phyloP scores from a whole-genome alignment of 805 yeast genomes.

The Barnettozyma sp. region DNA sequence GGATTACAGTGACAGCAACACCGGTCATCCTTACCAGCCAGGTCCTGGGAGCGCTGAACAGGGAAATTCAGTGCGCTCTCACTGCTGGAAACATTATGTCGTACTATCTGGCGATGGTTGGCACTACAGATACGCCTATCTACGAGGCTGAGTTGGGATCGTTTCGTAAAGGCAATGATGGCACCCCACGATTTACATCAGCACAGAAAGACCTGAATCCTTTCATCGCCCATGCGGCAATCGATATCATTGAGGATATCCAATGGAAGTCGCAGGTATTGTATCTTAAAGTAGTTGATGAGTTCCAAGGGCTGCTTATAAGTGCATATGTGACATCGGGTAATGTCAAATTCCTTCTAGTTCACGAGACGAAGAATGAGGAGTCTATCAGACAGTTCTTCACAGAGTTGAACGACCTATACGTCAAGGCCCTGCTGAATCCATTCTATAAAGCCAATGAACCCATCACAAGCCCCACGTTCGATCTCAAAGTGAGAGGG shows the following conservation, averaged over 20 bases:
- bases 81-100: too few relatives aligned
- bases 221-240: conserved; percentile 78
- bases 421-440: conserved; percentile 74
- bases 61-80: too few relatives aligned
- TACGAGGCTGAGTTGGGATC: conserved; percentile 86
- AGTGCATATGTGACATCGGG: conserved; percentile 87
- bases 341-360: conserved; percentile 69
- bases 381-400: conserved; percentile 78
- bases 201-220: conserved; percentile 78
- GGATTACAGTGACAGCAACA: too few relatives aligned
- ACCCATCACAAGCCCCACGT: conserved; percentile 63
- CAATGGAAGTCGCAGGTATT: conserved; percentile 70
- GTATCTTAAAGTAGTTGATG: conserved; percentile 74
- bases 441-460: conserved; percentile 81
- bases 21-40: too few relatives aligned
- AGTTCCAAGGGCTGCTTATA: conserved; percentile 75
- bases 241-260: conserved; percentile 85
- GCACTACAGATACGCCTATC: conserved; percentile 77
- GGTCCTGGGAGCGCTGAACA: too few relatives aligned
- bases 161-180: conserved; percentile 59
- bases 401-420: conserved; percentile 77
- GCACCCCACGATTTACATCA: conserved; percentile 36
- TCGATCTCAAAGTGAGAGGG: conserved; percentile 66
- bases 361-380: conserved; percentile 56
- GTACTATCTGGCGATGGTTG: conserved; percentile 84